Evolutionary conservation across 331 rosid species (phyloP).

Genomic region (Phaseolus coccineus): DNA sequence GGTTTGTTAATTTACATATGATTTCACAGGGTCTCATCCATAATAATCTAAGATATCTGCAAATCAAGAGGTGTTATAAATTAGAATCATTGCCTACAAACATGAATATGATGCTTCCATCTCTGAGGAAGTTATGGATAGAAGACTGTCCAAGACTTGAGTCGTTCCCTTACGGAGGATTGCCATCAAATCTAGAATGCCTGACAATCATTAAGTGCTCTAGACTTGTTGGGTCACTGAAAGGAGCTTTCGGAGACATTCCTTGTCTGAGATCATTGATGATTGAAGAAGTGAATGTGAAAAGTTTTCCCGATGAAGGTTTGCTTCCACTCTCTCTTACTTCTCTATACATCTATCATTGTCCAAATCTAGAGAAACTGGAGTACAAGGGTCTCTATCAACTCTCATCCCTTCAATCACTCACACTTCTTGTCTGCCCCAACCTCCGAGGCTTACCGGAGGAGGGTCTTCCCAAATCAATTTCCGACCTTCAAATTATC

Average conservation of each 20-base stretch:
- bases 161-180: too few relatives aligned
- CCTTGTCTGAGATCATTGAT: background rate
- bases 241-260: background rate
- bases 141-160: too few relatives aligned
- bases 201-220: too few relatives aligned
- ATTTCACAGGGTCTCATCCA: too few relatives aligned
- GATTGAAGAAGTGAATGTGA: background rate
- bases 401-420: background rate
- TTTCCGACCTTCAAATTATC: background rate
- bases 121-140: too few relatives aligned
- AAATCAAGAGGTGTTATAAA: too few relatives aligned
- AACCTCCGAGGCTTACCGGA: background rate
- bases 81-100: too few relatives aligned
- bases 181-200: too few relatives aligned
- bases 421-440: background rate
- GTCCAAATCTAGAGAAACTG: background rate
- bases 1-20: too few relatives aligned
- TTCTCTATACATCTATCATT: accelerated
- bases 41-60: too few relatives aligned
- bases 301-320: background rate
- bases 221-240: background rate
- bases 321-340: background rate
- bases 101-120: too few relatives aligned
- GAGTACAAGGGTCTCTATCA: background rate
- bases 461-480: slow-evolving; percentile 36